These are phyloP conservation scores for Colletotrichum karsti DNA, from an alignment of 2,329 filamentous ascomycete genomes.

Conservation along the genomic window DNA sequence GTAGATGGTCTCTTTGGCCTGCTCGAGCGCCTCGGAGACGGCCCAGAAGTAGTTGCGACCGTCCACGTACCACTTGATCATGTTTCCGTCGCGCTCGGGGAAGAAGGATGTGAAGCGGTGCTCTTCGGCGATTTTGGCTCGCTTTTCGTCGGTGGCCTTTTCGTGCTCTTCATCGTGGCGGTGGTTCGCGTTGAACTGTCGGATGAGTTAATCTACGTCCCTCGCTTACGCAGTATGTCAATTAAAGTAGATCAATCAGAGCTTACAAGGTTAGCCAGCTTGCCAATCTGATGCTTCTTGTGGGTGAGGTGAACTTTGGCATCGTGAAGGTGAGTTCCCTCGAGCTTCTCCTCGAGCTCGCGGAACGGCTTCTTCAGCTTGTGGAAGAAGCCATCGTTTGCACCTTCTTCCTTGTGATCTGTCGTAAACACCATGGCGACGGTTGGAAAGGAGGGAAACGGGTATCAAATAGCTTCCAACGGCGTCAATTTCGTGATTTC, in stretches of 20 bases:
- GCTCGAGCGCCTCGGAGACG: constrained; percentile 88
- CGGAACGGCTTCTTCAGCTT: constrained; percentile 59
- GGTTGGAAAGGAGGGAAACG: neutral
- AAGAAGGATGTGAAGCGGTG: constrained; percentile 93
- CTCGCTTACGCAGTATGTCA: neutral
- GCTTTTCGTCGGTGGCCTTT: constrained; percentile 82
- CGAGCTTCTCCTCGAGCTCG: constrained; percentile 61
- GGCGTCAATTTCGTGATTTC: constrained; percentile 2
- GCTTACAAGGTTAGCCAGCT: constrained; percentile 67
- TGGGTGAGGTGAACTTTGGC: constrained; percentile 65
- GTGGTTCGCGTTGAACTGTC: constrained; percentile 84
- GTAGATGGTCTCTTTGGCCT: constrained; percentile 92
- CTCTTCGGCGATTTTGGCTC: constrained; percentile 73
- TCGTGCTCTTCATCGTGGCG: constrained; percentile 96
- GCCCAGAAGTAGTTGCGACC: constrained; percentile 96
- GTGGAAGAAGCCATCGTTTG: constrained; percentile 47
- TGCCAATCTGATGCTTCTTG: constrained; percentile 73
- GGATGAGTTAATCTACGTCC: constrained; percentile 4
- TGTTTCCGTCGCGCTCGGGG: constrained; percentile 84
- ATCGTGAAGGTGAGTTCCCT: constrained; percentile 62
- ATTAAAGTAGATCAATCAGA: neutral
- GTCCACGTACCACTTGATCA: constrained; percentile 97
- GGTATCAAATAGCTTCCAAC: neutral
- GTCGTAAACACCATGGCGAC: constrained; percentile 22
- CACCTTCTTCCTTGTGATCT: constrained; percentile 31